Evolutionary conservation across 1,284 basidiomycete genomes (phyloP).

Genomic region (Volvariella volvacea): DNA sequence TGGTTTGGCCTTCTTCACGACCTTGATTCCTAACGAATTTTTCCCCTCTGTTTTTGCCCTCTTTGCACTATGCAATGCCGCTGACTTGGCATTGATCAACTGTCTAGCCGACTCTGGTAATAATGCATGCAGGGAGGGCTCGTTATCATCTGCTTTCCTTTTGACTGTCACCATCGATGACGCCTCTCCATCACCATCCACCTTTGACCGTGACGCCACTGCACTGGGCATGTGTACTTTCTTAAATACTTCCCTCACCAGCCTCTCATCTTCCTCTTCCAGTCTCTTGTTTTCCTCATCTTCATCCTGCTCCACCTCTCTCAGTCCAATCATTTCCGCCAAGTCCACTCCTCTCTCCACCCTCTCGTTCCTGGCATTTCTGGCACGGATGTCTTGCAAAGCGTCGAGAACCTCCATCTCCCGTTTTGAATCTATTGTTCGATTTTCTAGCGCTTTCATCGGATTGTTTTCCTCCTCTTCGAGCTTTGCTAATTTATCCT

Average conservation of each 20-base stretch:
- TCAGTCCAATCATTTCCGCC: conserved; percentile 45
- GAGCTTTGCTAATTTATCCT: conserved; percentile 70
- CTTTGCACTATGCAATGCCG: conserved; percentile 39
- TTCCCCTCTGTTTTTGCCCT: conserved; percentile 60
- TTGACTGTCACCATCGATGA: conserved; percentile 63
- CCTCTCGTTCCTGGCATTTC: conserved; percentile 89
- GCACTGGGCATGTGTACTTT: conserved; percentile 49
- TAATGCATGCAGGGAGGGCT: conserved; percentile 66
- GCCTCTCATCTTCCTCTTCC: conserved; percentile 88
- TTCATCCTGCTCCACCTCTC: conserved; percentile 68
- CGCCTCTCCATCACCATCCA: conserved; percentile 11
- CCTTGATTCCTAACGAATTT: conserved; percentile 66
- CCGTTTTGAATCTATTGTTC: conserved; percentile 85
- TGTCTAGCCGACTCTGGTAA: conserved; percentile 69
- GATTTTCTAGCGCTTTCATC: conserved; percentile 94
- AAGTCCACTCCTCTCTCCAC: conserved; percentile 63
- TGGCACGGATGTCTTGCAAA: conserved; percentile 87
- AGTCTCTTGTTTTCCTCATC: conserved; percentile 57
- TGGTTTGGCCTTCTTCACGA: conserved; percentile 50
- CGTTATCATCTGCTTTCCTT: conserved; percentile 66
- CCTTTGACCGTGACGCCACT: conserved; percentile 13
- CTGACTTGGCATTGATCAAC: conserved; percentile 47
- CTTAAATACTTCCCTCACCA: conserved; percentile 83
- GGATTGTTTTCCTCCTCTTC: conserved; percentile 92
- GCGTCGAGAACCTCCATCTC: conserved; percentile 99